A percentile compares a stretch with the other conserved stretches of the same genome.
phyloP scores from a whole-genome alignment of 2,329 filamentous ascomycete genomes.

The Paracamarosporium sp. region DNA sequence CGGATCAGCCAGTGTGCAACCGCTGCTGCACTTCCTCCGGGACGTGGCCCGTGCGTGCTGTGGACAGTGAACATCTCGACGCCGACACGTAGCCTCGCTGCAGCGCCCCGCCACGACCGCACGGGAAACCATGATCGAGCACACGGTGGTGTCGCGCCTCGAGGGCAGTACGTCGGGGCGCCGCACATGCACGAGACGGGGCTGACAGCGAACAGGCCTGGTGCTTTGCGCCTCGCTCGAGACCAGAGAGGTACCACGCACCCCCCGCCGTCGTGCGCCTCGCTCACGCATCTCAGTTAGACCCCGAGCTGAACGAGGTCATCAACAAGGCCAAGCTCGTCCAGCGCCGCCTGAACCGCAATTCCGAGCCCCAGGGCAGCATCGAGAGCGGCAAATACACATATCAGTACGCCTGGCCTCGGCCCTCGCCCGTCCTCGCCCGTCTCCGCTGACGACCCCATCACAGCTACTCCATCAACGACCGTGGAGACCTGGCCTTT shows the following conservation, averaged over 20 bases:
- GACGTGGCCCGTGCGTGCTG: too few relatives aligned
- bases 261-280: conserved; percentile 5
- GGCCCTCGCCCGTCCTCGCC: neutral
- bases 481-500: conserved; percentile 76
- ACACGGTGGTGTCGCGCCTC: conserved; percentile 91
- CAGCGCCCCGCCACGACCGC: neutral
- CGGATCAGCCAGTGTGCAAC: too few relatives aligned
- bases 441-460: conserved; percentile 13
- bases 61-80: too few relatives aligned
- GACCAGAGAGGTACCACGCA: conserved; percentile 71
- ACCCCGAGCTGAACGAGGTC: conserved; percentile 81
- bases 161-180: conserved; percentile 74
- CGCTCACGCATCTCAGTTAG: conserved; percentile 57
- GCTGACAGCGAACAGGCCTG: conserved; percentile 67
- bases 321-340: conserved; percentile 92
- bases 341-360: conserved; percentile 84
- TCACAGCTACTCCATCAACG: conserved; percentile 78
- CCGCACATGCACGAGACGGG: neutral
- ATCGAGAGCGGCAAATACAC: conserved; percentile 87
- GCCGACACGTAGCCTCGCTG: conserved; percentile 40
- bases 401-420: conserved; percentile 72
- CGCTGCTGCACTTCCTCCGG: too few relatives aligned
- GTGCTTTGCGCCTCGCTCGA: conserved; percentile 95
- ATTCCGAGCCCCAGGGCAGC: conserved; percentile 86
- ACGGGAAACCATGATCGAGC: conserved; percentile 72